These are phyloP conservation scores for Beauveria caledonica DNA, from an alignment of 2,329 filamentous ascomycete species.

Conservation along the genomic window DNA sequence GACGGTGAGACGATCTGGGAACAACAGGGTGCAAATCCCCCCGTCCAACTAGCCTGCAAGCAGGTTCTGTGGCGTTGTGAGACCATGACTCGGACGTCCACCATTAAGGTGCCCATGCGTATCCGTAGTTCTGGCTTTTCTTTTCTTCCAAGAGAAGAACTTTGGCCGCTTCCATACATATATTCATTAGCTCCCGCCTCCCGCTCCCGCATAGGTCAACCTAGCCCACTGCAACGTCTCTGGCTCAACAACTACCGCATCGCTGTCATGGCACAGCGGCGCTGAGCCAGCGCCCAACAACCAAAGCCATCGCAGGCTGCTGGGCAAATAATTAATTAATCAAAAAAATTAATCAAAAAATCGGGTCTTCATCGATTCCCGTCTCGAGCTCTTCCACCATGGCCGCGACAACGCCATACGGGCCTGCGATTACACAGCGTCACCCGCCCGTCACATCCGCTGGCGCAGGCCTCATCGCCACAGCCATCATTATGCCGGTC, in stretches of 20 bases:
- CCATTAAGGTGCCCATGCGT: background rate
- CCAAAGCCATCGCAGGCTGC: background rate
- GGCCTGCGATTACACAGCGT: background rate
- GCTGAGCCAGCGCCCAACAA: background rate
- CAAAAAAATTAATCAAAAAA: too few relatives aligned
- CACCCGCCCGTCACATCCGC: slow-evolving; percentile 10
- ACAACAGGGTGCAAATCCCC: background rate
- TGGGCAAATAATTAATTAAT: background rate
- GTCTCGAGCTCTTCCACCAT: background rate
- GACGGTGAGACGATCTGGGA: background rate
- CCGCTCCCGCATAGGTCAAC: background rate
- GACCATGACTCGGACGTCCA: slow-evolving; percentile 2
- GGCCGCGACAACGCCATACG: background rate
- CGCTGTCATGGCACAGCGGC: slow-evolving; percentile 3
- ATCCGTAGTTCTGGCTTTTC: background rate
- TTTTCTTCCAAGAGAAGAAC: background rate
- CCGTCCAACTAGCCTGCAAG: background rate
- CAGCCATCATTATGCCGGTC: slow-evolving; percentile 13
- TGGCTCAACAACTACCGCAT: background rate
- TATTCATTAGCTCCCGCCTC: background rate
- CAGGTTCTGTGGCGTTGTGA: background rate
- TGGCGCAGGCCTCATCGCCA: slow-evolving; percentile 12
- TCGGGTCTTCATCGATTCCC: background rate
- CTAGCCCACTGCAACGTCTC: background rate
- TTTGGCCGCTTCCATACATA: background rate